Evolutionary conservation across 768 basidiomycete species (phyloP).

Genomic region (Suillus ampliporus): DNA sequence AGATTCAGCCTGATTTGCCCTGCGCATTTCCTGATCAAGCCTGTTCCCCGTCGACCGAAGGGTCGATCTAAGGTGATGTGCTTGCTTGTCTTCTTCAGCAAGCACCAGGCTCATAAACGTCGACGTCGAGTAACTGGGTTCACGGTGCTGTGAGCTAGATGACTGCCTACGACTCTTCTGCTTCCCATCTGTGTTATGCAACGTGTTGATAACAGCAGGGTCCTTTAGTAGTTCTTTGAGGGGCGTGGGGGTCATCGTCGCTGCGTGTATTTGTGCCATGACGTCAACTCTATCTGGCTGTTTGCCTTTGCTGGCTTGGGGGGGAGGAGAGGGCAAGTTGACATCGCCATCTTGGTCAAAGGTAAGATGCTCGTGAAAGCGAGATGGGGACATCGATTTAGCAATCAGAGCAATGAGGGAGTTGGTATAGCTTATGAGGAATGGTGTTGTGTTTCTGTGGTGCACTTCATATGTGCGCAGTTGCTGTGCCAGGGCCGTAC

Average conservation of each 20-base stretch:
- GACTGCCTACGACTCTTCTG: conserved; percentile 37
- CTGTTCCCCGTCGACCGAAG: conserved; percentile 57
- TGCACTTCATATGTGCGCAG: conserved; percentile 16
- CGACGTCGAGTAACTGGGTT: conserved; percentile 38
- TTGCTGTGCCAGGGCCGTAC: conserved; percentile 10
- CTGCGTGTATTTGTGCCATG: conserved; percentile 48
- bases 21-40: conserved; percentile 60
- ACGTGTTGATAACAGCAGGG: conserved; percentile 43
- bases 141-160: conserved; percentile 46
- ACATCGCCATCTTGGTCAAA: conserved; percentile 23
- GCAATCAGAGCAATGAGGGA: conserved; percentile 11
- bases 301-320: conserved; percentile 10
- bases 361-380: conserved; percentile 38
- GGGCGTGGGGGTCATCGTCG: conserved; percentile 50
- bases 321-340: conserved; percentile 14
- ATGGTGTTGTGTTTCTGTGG: conserved; percentile 9
- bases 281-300: conserved; percentile 36
- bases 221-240: conserved; percentile 51
- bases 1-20: conserved; percentile 55
- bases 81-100: conserved; percentile 62
- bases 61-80: conserved; percentile 57
- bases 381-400: conserved; percentile 32
- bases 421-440: conserved; percentile 15
- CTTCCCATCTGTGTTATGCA: conserved; percentile 38
- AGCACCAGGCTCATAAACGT: conserved; percentile 49